Evolutionary conservation across 2,329 filamentous ascomycete species (phyloP), one percentile per base, ranked within the genome.

Genomic region (Talaromyces sp.): DNA sequence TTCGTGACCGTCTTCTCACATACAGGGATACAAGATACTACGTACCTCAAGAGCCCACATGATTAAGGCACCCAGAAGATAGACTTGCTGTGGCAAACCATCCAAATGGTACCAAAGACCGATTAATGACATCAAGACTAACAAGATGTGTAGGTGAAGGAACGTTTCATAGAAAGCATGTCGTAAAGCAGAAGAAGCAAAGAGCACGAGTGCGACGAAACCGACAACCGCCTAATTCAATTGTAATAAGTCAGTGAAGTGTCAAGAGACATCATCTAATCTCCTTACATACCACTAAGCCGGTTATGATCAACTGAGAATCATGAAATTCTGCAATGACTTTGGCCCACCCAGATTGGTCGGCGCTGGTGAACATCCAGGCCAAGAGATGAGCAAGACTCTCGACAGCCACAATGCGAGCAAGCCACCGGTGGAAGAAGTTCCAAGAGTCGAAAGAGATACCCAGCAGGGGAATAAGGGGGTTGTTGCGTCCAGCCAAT

Each of bases 101-200:
- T 91, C 85, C 9, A 90, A 86, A 79, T 98, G 95, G 40, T 93
- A 80, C 84, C 88, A 95, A 8, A 93, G 87, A 70, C 87, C 88
- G 62, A 85, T 81, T 58, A 97, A 84, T 55, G 82, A 80, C 60
- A 91, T 72, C 39, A 88, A 75, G 42, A 88, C 92, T 58, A 96
- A 79, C 40, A 90, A 75, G 68, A 96, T 92, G 78, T 98, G 95
- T 33, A 89, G 77, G 73, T 90, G 91, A 69, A 98, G 84, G 79
- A 99, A 99, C 0, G 92, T 96, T 79, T 99, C 95, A 79, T 99
- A 99, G 74, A 96, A 97, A 42, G 93, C 92, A 76, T 97, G 93
- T 65, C 95, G 88, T 58, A 99, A 73, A 0, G 92, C 89, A 2
- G 92, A 93, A 60, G 90, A 80, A 9, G 92, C 88, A 31, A 88